Conservation (phyloP, 2,329 filamentous ascomycete genomes). For the Phaeosphaeria sp. region DNA sequence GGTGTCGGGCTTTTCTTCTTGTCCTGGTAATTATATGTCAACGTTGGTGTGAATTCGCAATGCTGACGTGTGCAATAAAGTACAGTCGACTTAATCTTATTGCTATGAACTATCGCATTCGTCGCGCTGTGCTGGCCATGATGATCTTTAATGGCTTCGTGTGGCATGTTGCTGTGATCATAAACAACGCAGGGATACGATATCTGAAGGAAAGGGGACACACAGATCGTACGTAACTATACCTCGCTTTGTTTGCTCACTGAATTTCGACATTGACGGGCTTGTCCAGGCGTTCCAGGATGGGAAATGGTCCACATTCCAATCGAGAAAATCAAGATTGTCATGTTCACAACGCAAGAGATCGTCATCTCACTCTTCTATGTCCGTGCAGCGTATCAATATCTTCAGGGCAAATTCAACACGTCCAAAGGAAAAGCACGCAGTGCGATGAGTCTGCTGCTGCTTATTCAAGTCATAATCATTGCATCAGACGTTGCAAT, state of each 20-base stretch:
- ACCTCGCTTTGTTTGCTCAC: background rate
- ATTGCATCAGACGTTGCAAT: slow-evolving; percentile 12
- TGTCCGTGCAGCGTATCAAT: slow-evolving; percentile 50
- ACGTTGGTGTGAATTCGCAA: background rate
- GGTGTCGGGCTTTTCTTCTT: slow-evolving; percentile 64
- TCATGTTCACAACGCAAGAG: slow-evolving; percentile 46
- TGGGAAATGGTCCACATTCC: slow-evolving; percentile 6
- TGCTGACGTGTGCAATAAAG: background rate
- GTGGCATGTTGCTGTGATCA: slow-evolving; percentile 58
- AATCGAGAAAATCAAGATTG: slow-evolving; percentile 41
- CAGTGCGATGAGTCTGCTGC: slow-evolving; percentile 11
- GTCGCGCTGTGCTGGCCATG: slow-evolving; percentile 59
- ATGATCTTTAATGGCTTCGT: slow-evolving; percentile 60
- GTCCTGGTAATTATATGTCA: slow-evolving; percentile 49
- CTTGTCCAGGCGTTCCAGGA: background rate
- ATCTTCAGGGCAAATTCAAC: slow-evolving; percentile 48
- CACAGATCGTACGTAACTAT: background rate
- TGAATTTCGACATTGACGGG: background rate
- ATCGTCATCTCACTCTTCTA: slow-evolving; percentile 48
- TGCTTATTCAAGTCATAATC: slow-evolving; percentile 15
- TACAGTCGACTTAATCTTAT: slow-evolving; percentile 66
- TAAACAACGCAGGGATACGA: slow-evolving; percentile 27
- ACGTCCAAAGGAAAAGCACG: background rate
- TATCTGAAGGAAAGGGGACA: background rate
- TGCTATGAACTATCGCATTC: slow-evolving; percentile 52